These are phyloP conservation scores for Fraxinus sp. DNA, from an alignment of 305 asterid species.

Conservation along the genomic window DNA sequence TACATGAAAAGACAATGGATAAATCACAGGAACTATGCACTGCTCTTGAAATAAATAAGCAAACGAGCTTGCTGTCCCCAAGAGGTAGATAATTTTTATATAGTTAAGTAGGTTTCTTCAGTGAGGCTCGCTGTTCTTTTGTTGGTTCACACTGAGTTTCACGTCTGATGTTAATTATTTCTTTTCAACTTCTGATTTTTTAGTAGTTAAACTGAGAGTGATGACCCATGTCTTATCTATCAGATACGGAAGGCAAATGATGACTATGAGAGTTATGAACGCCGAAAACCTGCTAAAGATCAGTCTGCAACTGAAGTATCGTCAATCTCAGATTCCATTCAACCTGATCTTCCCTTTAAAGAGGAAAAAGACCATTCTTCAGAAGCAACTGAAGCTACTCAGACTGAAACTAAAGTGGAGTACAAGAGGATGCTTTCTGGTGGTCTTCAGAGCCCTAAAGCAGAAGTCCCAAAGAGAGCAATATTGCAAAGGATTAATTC, in stretches of 20 bases:
- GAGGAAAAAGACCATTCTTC: slow-evolving; percentile 20
- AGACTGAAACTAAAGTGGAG: slow-evolving; percentile 23
- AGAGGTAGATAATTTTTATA: background rate
- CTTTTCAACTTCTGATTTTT: background rate
- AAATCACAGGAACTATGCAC: background rate
- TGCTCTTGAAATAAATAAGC: background rate
- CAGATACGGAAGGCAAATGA: slow-evolving; percentile 48
- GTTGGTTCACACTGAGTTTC: background rate
- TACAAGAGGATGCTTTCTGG: slow-evolving; percentile 72
- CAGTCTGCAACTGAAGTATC: slow-evolving; percentile 26
- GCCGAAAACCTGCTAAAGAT: slow-evolving; percentile 24
- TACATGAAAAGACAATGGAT: background rate
- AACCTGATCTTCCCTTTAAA: slow-evolving; percentile 30
- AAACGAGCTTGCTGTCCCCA: background rate
- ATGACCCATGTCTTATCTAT: slow-evolving; percentile 6
- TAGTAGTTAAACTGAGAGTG: background rate
- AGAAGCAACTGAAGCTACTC: slow-evolving; percentile 29
- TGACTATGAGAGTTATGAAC: slow-evolving; percentile 45
- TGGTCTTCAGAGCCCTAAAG: slow-evolving; percentile 66
- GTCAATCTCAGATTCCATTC: slow-evolving; percentile 33
- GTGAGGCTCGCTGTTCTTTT: background rate
- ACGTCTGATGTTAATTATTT: background rate
- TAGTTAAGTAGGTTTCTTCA: background rate
- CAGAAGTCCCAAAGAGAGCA: slow-evolving; percentile 56
- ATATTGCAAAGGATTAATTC: slow-evolving; percentile 70